Evolutionary conservation across 2,329 filamentous ascomycete species (phyloP), one percentile per base, ranked within the genome.

Genomic region (Nemania sp.): DNA sequence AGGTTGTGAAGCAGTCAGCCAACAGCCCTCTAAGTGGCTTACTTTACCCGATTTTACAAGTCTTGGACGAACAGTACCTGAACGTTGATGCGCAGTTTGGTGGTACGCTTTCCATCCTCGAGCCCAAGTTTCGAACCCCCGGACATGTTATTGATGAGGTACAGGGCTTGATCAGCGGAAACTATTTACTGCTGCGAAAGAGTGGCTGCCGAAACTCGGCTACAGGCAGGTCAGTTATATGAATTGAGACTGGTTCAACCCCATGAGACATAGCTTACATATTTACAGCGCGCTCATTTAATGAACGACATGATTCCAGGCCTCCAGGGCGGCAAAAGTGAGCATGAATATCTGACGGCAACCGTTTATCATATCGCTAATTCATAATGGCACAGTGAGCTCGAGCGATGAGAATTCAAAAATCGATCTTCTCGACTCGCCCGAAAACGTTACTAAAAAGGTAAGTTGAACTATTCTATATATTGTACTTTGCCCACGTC

Each of bases 241-340:
- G n/a, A n/a, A n/a, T n/a, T n/a, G n/a, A n/a, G n/a, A n/a, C n/a
- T n/a, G n/a, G n/a, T 58, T 31, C 23, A 22, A 22, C 45, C 19
- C 22, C 24, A 36, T 28, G 4, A 20, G 8, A 1, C 36, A 6
- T 19, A n/a, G 11, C 17, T 53, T 57, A 30, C 54, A 34, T 8
- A 15, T 26, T 24, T 12, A 33, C 42, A 70, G 68, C 74, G 74
- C 74, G 89, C 66, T 80, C 89, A 66, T 62, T 85, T 91, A 51
- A 87, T 91, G 80, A 91, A 91, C 72, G 85, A 90, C 17, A 96
- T 97, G 88, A 89, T 97, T 15, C 87, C 92, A 0, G 93, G 94
- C 33, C 77, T 97, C 9, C 78, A 81, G 61, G 86, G 84, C 58
- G 84, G 90, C 59, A 97, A 97, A 78, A 96, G 57, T 60, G 31